These are phyloP conservation scores for Chenopodium formosanum DNA, from an alignment of 148 eudicot species.

Conservation along the genomic window DNA sequence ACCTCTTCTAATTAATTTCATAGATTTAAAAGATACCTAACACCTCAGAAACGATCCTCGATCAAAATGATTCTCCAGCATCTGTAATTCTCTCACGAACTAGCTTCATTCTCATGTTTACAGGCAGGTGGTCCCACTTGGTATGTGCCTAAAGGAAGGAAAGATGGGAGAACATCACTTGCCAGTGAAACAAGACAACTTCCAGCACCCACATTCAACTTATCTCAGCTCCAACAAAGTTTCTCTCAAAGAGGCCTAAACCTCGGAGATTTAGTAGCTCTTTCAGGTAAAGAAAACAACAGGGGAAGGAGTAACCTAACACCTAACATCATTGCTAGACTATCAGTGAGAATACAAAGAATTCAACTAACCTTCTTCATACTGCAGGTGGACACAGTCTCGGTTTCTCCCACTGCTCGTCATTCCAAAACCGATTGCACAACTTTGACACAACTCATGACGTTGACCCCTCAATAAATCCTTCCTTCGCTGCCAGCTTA, in stretches of 20 bases:
- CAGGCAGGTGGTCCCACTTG: slow-evolving; percentile 89
- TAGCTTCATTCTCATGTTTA: neutral
- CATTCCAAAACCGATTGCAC: slow-evolving; percentile 66
- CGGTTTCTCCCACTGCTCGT: slow-evolving; percentile 91
- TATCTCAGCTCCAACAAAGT: slow-evolving; percentile 81
- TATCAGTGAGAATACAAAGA: neutral
- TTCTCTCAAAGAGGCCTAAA: slow-evolving; percentile 77
- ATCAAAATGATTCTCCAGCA: neutral
- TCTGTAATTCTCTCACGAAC: neutral
- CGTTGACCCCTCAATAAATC: slow-evolving; percentile 58
- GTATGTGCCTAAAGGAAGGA: slow-evolving; percentile 87
- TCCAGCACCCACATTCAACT: slow-evolving; percentile 81
- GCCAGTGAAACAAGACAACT: slow-evolving; percentile 70
- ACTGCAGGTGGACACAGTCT: slow-evolving; percentile 77
- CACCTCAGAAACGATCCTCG: neutral
- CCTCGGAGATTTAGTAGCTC: slow-evolving; percentile 72
- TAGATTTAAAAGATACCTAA: neutral
- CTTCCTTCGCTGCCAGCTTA: slow-evolving; percentile 52
- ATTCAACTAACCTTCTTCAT: slow-evolving; percentile 1
- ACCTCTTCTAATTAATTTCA: neutral
- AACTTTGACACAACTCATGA: slow-evolving; percentile 53
- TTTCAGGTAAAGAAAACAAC: slow-evolving; percentile 55
- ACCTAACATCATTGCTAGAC: neutral
- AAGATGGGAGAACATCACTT: slow-evolving; percentile 80
- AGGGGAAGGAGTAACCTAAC: neutral